Evolutionary conservation across 1,284 basidiomycete species (phyloP), one percentile per base, ranked within the genome.

Genomic region (Cryptococcus sp.): DNA sequence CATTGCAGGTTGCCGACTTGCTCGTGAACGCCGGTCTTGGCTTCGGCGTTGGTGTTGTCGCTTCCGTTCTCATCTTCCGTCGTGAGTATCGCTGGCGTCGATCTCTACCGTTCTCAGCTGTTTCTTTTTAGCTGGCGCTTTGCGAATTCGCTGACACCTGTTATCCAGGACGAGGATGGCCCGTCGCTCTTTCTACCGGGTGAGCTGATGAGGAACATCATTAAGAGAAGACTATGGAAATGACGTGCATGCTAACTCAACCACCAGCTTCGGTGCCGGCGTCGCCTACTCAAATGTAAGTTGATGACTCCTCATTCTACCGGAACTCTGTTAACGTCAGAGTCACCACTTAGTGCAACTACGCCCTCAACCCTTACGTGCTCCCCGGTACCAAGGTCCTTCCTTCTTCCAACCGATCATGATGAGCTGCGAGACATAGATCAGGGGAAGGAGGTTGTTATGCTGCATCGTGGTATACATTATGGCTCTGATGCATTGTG

Each of bases 21-120:
- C 67, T 83, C 65, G 81, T 82, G 54, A 78, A 77, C 80, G 93
- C 93, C 60, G 93, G 93, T 68, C 86, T 98, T 67, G 95, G 95
- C 59, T 93, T 98, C 79, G 88, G 93, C 71, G 89, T 87, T 46
- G 95, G 95, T 74, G 91, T 99, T 59, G 87, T 98, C 57, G 87
- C 91, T 39, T 96, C 92, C 45, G 95, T 97, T 63, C 85, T 98
- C 65, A 83, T 97, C 76, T 97, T 98, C 87, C 87, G 88, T 78
- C 87, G 95, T 98, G 72, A 80, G 94, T 89, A 39, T 8, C 41
- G 41, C 41, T 44, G 3, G 41, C 22, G n/a, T 7, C 5, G 5
- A 10, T 19, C 48, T 20, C 19, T 37, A 4, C 55, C 23, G 41
- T 49, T 51, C 48, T 57, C 43, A 17, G 52, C 46, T 55, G 46